A percentile compares a stretch with the other conserved stretches of the same genome.
phyloP scores from a whole-genome alignment of 1,284 basidiomycete genomes.

The Bjerkandera adusta region DNA sequence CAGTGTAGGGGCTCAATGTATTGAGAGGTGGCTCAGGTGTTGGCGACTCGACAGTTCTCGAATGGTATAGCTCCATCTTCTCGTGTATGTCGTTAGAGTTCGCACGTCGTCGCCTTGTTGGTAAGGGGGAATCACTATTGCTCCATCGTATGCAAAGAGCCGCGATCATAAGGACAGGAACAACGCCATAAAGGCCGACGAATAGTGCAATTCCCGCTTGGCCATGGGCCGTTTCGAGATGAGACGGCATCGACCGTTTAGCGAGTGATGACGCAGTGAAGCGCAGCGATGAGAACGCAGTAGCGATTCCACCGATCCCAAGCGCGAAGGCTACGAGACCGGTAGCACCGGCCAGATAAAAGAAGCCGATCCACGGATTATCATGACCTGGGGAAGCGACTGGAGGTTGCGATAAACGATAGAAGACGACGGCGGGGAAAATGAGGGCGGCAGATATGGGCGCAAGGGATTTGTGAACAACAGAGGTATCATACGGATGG shows the following conservation, averaged over 20 bases:
- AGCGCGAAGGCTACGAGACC: slow-evolving; percentile 53
- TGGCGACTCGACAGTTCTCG: slow-evolving; percentile 19
- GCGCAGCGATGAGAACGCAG: slow-evolving; percentile 57
- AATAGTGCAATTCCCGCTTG: slow-evolving; percentile 62
- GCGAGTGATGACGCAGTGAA: slow-evolving; percentile 24
- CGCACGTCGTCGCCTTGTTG: slow-evolving; percentile 10
- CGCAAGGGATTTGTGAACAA: slow-evolving; percentile 61
- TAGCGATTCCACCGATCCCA: slow-evolving; percentile 59
- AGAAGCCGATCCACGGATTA: slow-evolving; percentile 19
- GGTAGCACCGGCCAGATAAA: slow-evolving; percentile 33
- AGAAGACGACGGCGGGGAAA: slow-evolving; percentile 51
- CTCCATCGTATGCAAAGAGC: slow-evolving; percentile 26
- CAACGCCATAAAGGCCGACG: slow-evolving; percentile 50
- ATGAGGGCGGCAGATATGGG: slow-evolving; percentile 62
- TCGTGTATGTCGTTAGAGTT: slow-evolving; percentile 46
- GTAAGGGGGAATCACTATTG: slow-evolving; percentile 10
- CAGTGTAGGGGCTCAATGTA: slow-evolving; percentile 22
- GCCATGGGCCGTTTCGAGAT: slow-evolving; percentile 60
- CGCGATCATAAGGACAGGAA: slow-evolving; percentile 46
- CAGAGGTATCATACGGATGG: slow-evolving; percentile 47
- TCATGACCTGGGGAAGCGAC: slow-evolving; percentile 24
- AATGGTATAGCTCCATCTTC: slow-evolving; percentile 37
- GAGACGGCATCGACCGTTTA: slow-evolving; percentile 30
- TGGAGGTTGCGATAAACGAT: slow-evolving; percentile 48
- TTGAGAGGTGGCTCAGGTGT: slow-evolving; percentile 24